Evolutionary conservation across 805 yeast species (phyloP), one percentile per base, ranked within the genome.

Genomic region (Metschnikowia henanensis): DNA sequence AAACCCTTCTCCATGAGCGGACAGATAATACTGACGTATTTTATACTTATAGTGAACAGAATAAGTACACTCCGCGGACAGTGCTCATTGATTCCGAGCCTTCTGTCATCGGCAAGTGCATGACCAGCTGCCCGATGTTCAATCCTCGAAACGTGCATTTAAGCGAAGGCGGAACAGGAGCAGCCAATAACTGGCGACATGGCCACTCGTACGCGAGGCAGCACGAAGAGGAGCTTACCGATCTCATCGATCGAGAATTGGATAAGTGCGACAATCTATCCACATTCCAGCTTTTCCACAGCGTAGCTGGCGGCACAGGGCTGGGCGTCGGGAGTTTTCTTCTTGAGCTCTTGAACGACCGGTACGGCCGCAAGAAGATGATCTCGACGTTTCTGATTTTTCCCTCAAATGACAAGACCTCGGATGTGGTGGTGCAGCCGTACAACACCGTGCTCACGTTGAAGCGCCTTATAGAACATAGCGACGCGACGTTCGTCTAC

Each of bases 281-380:
- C 51, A 95, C 95, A 5, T 94, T 94, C 62, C 96, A 90, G 70
- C 67, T 94, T 51, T 64, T 91, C 39, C 99, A 94, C 65, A 86
- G 97, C 4, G 95, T 94, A 4, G 98, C 97, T 0, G 99, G 99
- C 29, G 99, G 99, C 30, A 94, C 99, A 0, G 99, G 99, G 0
- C 87, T 97, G 0, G 99, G 99, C 3, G 79, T 90, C 29, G 99
- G 99, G 0, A 87, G 96, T 0, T 77, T 78, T 44, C 54, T 94
- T 34, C 65, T 94, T 30, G 97, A 94, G 61, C 70, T 81, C 13
- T 63, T 95, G 44, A 79, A 81, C 44, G 99, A 94, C 61, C 70
- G 89, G 42, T 92, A 81, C 60, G 75, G 74, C 5, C 81, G 85
- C 39, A 91, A 91, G 62, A 92, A 90, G 58, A 65, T 94, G 38